phyloP scores from a whole-genome alignment of 805 yeast genomes.

The Pichia nakasei region DNA sequence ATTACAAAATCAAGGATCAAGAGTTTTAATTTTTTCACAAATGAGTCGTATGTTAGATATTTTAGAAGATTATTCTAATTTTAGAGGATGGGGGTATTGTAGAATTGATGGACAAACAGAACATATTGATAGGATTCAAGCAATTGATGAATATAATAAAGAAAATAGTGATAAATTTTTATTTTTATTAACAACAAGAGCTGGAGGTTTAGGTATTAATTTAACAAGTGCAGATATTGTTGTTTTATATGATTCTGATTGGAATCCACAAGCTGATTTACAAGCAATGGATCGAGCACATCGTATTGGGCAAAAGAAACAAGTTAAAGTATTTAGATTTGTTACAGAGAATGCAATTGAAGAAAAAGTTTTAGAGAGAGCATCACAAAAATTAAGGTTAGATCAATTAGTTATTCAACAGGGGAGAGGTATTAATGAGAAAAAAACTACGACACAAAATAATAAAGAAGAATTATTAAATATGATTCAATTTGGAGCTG shows the following conservation, averaged over 20 bases:
- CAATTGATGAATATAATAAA: conserved; percentile 73
- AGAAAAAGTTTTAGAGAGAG: conserved; percentile 74
- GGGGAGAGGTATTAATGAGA: conserved; percentile 30
- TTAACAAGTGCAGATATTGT: conserved; percentile 76
- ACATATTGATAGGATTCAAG: conserved; percentile 63
- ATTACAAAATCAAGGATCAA: conserved; percentile 58
- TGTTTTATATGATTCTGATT: conserved; percentile 68
- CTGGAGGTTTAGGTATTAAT: conserved; percentile 85
- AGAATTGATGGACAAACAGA: conserved; percentile 81
- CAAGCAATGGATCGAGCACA: conserved; percentile 90
- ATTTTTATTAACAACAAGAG: conserved; percentile 74
- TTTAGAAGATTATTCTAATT: conserved; percentile 67
- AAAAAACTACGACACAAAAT: conserved; percentile 30
- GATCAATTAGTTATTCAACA: conserved; percentile 82
- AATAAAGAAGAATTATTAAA: conserved; percentile 66
- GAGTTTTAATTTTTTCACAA: conserved; percentile 74
- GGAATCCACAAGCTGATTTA: conserved; percentile 87
- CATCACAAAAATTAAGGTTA: conserved; percentile 67
- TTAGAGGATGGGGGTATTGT: conserved; percentile 62
- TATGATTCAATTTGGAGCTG: conserved; percentile 82
- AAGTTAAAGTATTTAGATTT: conserved; percentile 69
- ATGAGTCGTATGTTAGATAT: conserved; percentile 80
- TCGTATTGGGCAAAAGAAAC: conserved; percentile 80
- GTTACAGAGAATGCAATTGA: conserved; percentile 79
- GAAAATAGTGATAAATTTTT: conserved; percentile 65